Evolutionary conservation across 345 rosid genomes (phyloP).

Genomic region (Aurinia saxatilis): DNA sequence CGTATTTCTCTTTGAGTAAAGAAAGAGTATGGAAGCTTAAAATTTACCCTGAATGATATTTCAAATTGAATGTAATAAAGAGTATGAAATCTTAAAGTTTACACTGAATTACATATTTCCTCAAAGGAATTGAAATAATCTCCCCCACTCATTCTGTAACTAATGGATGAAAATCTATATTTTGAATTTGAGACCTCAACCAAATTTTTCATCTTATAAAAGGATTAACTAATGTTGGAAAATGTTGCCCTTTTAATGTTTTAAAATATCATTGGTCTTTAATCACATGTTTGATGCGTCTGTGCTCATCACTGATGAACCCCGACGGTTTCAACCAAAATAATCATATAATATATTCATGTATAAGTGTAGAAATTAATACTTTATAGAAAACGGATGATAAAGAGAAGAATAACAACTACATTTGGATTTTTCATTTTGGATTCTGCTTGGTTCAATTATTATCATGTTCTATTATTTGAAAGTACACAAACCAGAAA

Average conservation of each 20-base stretch:
- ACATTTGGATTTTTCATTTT: conserved; percentile 11
- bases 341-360: not conserved
- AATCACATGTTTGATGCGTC: too few relatives aligned
- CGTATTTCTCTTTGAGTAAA: not conserved
- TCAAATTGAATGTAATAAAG: not conserved
- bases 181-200: too few relatives aligned
- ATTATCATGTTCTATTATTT: not conserved
- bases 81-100: too few relatives aligned
- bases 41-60: not conserved
- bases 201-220: too few relatives aligned
- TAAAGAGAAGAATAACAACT: conserved; percentile 1
- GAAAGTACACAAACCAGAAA: not conserved
- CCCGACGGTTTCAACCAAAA: not conserved
- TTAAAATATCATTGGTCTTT: too few relatives aligned
- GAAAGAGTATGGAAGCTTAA: not conserved
- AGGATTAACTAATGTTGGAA: too few relatives aligned
- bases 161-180: too few relatives aligned
- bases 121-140: too few relatives aligned
- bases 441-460: conserved; percentile 12
- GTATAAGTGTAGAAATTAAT: not conserved
- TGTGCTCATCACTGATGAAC: too few relatives aligned
- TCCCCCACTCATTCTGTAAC: too few relatives aligned
- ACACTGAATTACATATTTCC: too few relatives aligned
- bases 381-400: not conserved
- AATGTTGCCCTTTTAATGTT: too few relatives aligned